Conservation (phyloP, 2,329 filamentous ascomycete genomes). For the Calonectria hawksworthii region DNA sequence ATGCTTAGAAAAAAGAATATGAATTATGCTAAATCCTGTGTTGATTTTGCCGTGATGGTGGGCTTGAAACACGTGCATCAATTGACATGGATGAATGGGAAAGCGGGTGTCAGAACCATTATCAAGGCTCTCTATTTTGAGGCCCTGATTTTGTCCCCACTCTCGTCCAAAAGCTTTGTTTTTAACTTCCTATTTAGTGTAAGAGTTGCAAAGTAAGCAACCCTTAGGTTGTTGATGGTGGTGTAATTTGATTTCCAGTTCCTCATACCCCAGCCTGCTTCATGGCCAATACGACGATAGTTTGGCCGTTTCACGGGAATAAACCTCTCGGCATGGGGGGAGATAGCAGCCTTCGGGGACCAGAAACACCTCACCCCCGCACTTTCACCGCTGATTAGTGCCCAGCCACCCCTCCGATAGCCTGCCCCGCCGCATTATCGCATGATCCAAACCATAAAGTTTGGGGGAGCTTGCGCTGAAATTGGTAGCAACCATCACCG, state of each 20-base stretch:
- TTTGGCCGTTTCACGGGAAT: background rate
- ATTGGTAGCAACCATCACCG: background rate
- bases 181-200: background rate
- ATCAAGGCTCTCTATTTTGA: background rate
- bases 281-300: too few species aligned
- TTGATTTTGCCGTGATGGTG: background rate
- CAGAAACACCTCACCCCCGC: slow-evolving; percentile 23
- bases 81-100: background rate
- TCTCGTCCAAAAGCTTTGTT: background rate
- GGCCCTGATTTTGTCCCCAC: background rate
- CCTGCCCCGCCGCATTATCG: background rate
- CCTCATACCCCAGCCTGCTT: background rate
- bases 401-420: background rate
- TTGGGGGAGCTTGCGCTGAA: background rate
- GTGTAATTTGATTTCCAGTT: background rate
- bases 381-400: slow-evolving; percentile 24
- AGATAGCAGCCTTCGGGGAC: background rate
- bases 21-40: background rate
- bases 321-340: background rate
- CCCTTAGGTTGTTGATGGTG: background rate
- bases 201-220: background rate
- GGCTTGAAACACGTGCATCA: background rate
- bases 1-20: background rate
- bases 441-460: background rate
- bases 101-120: background rate